Evolutionary conservation across 805 yeast genomes (phyloP).

Genomic region (Ogataea methanolica): DNA sequence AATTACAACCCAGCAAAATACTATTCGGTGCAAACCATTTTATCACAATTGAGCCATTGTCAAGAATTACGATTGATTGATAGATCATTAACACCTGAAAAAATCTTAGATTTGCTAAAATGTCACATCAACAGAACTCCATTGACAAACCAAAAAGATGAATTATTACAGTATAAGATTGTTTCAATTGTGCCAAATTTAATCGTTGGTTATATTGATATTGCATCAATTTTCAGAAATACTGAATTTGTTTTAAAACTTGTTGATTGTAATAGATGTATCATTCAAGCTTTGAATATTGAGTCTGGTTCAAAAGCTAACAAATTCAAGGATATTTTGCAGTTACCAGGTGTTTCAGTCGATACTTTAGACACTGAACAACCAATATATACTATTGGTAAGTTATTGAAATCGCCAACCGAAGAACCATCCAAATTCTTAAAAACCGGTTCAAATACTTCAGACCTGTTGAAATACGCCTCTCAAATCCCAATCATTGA

Average conservation of each 20-base stretch:
- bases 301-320: constrained; percentile 36
- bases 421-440: constrained; percentile 51
- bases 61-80: constrained; percentile 52
- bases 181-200: constrained; percentile 63
- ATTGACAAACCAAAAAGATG: constrained; percentile 28
- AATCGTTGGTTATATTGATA: constrained; percentile 69
- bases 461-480: constrained; percentile 50
- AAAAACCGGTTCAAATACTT: constrained; percentile 43
- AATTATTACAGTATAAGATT: constrained; percentile 45
- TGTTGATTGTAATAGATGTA: constrained; percentile 61
- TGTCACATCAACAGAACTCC: constrained; percentile 55
- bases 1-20: constrained; percentile 70
- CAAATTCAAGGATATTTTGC: constrained; percentile 62
- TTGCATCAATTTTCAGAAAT: constrained; percentile 75
- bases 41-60: constrained; percentile 59
- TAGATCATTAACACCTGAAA: constrained; percentile 37
- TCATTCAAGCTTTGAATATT: constrained; percentile 65
- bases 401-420: constrained; percentile 55
- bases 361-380: constrained; percentile 45
- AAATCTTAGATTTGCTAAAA: constrained; percentile 47
- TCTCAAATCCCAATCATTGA: constrained; percentile 63
- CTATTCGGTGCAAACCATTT: constrained; percentile 52
- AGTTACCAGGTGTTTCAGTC: constrained; percentile 69
- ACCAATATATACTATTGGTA: constrained; percentile 61
- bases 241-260: constrained; percentile 58